A percentile compares a stretch with the other conserved stretches of the same genome.
phyloP scores from a whole-genome alignment of 257 asterid genomes.

The Nicotiana knightiana region DNA sequence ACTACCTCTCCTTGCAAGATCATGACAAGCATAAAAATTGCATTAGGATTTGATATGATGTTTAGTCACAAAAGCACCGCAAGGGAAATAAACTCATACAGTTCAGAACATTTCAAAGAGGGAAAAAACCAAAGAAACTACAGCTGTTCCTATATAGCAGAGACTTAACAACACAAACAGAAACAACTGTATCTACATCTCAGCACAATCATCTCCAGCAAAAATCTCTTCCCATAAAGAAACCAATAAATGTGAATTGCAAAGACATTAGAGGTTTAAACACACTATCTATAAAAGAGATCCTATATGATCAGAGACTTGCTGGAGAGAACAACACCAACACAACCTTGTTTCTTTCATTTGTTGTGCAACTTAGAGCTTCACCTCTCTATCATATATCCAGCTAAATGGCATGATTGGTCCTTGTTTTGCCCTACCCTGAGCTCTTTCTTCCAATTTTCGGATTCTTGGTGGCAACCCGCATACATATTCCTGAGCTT shows the following conservation, averaged over 20 bases:
- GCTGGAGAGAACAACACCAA: background rate
- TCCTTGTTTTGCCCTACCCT: constrained; percentile 45
- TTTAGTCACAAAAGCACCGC: constrained; percentile 9
- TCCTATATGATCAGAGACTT: background rate
- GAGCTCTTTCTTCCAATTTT: constrained; percentile 64
- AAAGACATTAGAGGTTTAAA: background rate
- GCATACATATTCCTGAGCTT: constrained; percentile 70
- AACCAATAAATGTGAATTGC: constrained; percentile 7
- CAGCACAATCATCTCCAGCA: constrained; percentile 14
- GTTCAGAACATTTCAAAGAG: background rate
- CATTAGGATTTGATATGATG: constrained; percentile 2
- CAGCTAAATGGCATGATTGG: constrained; percentile 54
- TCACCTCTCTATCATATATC: constrained; percentile 64
- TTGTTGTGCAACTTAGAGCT: constrained; percentile 30
- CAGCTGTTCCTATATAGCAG: constrained; percentile 16
- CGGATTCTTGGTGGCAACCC: constrained; percentile 64
- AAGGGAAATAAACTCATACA: constrained; percentile 7
- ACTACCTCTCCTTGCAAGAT: background rate
- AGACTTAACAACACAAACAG: constrained; percentile 17
- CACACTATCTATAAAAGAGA: constrained; percentile 13
- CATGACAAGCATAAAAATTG: constrained; percentile 16
- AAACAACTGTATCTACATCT: constrained; percentile 42
- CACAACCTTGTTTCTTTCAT: background rate
- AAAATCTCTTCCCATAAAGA: constrained; percentile 3
- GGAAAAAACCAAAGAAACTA: constrained; percentile 16